A percentile compares a stretch with the other conserved stretches of the same genome.
Evolutionary conservation across 2,329 filamentous ascomycete species (phyloP).

Genomic region (Pseudofabraea citricarpa): DNA sequence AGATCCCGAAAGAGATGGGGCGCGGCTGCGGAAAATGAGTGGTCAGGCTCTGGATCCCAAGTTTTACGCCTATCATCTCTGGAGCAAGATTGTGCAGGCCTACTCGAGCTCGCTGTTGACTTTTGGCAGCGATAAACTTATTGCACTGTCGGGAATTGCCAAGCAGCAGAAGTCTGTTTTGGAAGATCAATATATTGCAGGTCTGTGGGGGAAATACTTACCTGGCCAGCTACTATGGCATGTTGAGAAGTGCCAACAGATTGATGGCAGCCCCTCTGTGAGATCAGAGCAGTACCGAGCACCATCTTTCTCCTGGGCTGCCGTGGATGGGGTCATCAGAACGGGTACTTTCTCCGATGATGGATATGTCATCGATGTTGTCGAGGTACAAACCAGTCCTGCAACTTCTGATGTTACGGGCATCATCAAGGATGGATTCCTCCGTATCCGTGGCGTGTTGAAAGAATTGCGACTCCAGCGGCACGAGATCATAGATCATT

Average conservation of each 20-base stretch:
- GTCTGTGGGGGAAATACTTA: slow-evolving; percentile 13
- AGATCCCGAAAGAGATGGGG: neutral
- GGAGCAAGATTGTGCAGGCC: neutral
- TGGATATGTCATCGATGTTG: no score
- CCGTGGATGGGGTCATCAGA: no score
- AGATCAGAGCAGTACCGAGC: neutral
- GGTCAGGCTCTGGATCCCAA: neutral
- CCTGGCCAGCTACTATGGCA: neutral
- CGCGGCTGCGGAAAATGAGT: neutral
- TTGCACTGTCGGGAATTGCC: slow-evolving; percentile 3
- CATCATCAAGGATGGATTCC: no score
- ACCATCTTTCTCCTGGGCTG: neutral
- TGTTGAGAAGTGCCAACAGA: neutral
- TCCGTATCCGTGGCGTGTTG: no score
- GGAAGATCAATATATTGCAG: neutral
- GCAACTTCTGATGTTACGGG: no score
- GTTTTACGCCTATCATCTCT: neutral
- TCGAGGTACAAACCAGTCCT: no score
- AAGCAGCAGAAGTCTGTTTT: neutral
- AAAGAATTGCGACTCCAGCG: no score
- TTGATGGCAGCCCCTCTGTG: neutral
- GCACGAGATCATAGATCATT: no score
- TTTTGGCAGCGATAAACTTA: slow-evolving; percentile 2
- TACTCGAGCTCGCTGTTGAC: neutral
- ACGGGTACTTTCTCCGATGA: no score